Evolutionary conservation across 2,329 filamentous ascomycete species (phyloP).

Genomic region (Fusarium cicatricum): DNA sequence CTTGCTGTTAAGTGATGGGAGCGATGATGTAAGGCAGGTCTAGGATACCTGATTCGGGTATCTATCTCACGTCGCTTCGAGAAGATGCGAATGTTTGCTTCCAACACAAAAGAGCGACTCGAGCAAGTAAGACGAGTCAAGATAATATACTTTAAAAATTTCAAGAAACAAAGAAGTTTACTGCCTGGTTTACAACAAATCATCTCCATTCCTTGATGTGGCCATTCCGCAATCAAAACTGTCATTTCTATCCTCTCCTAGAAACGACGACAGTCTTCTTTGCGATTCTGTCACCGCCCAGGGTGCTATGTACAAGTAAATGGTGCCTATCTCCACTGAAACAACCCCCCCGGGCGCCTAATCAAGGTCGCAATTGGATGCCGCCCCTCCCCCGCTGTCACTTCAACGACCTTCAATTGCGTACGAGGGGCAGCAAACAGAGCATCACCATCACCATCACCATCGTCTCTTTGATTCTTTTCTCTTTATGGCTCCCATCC

Average conservation of each 20-base stretch:
- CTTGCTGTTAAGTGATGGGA: not conserved
- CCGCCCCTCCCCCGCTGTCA: conserved; percentile 33
- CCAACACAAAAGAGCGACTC: not conserved
- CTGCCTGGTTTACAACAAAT: not conserved
- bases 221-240: conserved; percentile 20
- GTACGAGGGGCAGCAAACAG: conserved; percentile 13
- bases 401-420: not conserved
- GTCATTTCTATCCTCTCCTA: conserved; percentile 9
- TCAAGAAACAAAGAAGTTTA: not conserved
- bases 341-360: conserved; percentile 19
- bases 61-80: conserved; percentile 24
- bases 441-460: no score
- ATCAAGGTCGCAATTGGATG: conserved; percentile 9
- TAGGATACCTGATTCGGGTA: not conserved
- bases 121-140: not conserved
- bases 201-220: not conserved
- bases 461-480: no score
- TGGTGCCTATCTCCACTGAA: conserved; percentile 17
- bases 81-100: conserved; percentile 18
- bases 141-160: not conserved
- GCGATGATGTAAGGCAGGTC: conserved; percentile 29
- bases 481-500: not conserved
- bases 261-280: conserved; percentile 36
- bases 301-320: not conserved
- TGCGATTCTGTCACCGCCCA: conserved; percentile 30